Conservation (phyloP, 225 moss, liverwort and hornwort species). For the Pleurozium schreberi region DNA sequence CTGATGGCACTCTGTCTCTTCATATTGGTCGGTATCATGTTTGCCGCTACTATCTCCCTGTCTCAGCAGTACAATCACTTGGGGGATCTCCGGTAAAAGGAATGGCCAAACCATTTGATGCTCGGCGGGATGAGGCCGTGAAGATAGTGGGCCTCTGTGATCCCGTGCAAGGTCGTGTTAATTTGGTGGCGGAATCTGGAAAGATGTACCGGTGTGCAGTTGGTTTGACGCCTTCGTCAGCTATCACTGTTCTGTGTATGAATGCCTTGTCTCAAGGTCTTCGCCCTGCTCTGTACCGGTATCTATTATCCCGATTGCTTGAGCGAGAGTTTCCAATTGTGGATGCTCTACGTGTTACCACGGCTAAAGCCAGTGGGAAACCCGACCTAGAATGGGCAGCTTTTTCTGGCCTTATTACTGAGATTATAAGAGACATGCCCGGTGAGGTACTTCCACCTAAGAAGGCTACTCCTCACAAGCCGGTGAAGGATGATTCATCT, state of each 20-base stretch:
- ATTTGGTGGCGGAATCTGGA: slow-evolving; percentile 70
- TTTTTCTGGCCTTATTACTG: slow-evolving; percentile 79
- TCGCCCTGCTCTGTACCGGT: slow-evolving; percentile 78
- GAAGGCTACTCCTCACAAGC: slow-evolving; percentile 22
- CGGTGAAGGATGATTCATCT: slow-evolving; percentile 32
- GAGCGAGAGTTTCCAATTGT: slow-evolving; percentile 64
- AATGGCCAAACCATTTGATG: slow-evolving; percentile 8
- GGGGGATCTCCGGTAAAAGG: background rate
- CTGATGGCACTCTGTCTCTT: slow-evolving; percentile 70
- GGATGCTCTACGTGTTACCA: slow-evolving; percentile 53
- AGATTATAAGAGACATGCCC: slow-evolving; percentile 91
- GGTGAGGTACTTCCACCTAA: slow-evolving; percentile 39
- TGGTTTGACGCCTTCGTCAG: slow-evolving; percentile 67
- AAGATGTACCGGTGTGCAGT: slow-evolving; percentile 78
- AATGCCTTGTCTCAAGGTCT: slow-evolving; percentile 86
- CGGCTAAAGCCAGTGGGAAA: slow-evolving; percentile 62
- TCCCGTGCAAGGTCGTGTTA: slow-evolving; percentile 77
- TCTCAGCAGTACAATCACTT: slow-evolving; percentile 32
- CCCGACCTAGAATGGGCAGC: slow-evolving; percentile 80
- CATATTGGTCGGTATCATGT: slow-evolving; percentile 71
- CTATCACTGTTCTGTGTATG: slow-evolving; percentile 67
- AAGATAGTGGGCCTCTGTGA: slow-evolving; percentile 57
- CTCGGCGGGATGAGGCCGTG: slow-evolving; percentile 26
- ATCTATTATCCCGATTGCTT: slow-evolving; percentile 71
- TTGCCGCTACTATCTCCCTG: slow-evolving; percentile 70